Conservation (phyloP, 2,329 filamentous ascomycete species). For the Scortechinia acanthostroma region DNA sequence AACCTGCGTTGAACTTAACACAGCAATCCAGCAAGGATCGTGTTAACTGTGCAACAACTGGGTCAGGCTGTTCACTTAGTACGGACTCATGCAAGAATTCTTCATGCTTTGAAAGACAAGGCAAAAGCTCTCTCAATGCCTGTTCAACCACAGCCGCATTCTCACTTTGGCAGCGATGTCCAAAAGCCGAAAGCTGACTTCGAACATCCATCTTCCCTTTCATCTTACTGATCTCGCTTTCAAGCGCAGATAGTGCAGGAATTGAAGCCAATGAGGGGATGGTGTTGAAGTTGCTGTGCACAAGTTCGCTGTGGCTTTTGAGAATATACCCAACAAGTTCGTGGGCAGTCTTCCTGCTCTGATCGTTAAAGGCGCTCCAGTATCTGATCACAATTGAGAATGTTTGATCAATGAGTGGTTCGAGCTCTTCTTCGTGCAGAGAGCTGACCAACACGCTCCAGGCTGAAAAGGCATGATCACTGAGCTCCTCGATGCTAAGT, state of each 20-base stretch:
- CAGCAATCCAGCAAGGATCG: slow-evolving; percentile 55
- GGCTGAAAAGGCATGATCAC: slow-evolving; percentile 49
- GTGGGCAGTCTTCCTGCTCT: slow-evolving; percentile 40
- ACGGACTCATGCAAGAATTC: slow-evolving; percentile 51
- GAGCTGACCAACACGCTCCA: slow-evolving; percentile 51
- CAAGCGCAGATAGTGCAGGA: slow-evolving; percentile 44
- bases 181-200: slow-evolving; percentile 45
- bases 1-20: slow-evolving; percentile 44
- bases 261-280: slow-evolving; percentile 54
- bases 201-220: slow-evolving; percentile 44
- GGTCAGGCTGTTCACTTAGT: slow-evolving; percentile 53
- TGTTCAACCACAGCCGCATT: slow-evolving; percentile 54
- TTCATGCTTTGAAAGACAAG: slow-evolving; percentile 47
- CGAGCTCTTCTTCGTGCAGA: slow-evolving; percentile 46
- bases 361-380: slow-evolving; percentile 44
- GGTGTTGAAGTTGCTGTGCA: slow-evolving; percentile 45
- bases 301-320: slow-evolving; percentile 36
- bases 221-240: slow-evolving; percentile 40
- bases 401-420: slow-evolving; percentile 52
- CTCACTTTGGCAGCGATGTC: slow-evolving; percentile 49
- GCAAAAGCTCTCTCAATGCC: slow-evolving; percentile 47
- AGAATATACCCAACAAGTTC: slow-evolving; percentile 44
- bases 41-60: slow-evolving; percentile 45
- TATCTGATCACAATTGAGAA: slow-evolving; percentile 55
- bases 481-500: slow-evolving; percentile 47